Conservation (phyloP, 306 rosid genomes). For the Inga oerstediana region DNA sequence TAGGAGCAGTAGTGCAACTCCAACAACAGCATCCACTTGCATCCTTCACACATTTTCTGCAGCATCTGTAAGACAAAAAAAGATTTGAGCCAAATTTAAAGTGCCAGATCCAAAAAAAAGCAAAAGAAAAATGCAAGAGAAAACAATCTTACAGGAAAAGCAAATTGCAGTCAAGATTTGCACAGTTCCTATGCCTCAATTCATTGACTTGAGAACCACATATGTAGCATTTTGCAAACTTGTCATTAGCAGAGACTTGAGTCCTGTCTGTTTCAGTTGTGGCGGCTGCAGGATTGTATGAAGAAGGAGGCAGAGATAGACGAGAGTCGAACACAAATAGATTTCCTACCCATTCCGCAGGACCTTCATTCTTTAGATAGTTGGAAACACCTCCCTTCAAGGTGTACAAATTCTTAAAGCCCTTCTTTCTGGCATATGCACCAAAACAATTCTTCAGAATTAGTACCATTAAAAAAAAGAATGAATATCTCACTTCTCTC, state of each 20-base stretch:
- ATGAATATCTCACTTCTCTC: neutral
- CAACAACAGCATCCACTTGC: slow-evolving; percentile 79
- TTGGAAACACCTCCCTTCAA: slow-evolving; percentile 87
- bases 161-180: slow-evolving; percentile 90
- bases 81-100: slow-evolving; percentile 6
- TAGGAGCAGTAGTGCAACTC: slow-evolving; percentile 74
- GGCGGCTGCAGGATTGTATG: slow-evolving; percentile 51
- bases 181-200: slow-evolving; percentile 89
- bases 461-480: neutral
- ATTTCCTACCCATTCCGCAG: slow-evolving; percentile 82
- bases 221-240: slow-evolving; percentile 74
- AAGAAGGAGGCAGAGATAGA: slow-evolving; percentile 79
- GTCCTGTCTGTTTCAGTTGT: slow-evolving; percentile 37
- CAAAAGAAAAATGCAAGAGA: slow-evolving; percentile 25
- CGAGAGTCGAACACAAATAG: slow-evolving; percentile 94
- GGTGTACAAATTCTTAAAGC: slow-evolving; percentile 76
- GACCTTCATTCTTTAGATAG: slow-evolving; percentile 79
- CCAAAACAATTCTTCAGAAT: slow-evolving; percentile 30
- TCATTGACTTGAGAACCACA: slow-evolving; percentile 66
- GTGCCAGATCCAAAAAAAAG: slow-evolving; percentile 3
- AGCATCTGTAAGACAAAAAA: slow-evolving; percentile 61
- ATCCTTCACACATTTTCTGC: slow-evolving; percentile 60
- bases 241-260: slow-evolving; percentile 43
- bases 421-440: slow-evolving; percentile 64
- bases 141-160: slow-evolving; percentile 75